These are phyloP conservation scores for Metarhizium humberi DNA, from an alignment of 2,329 filamentous ascomycete species.

Conservation along the genomic window DNA sequence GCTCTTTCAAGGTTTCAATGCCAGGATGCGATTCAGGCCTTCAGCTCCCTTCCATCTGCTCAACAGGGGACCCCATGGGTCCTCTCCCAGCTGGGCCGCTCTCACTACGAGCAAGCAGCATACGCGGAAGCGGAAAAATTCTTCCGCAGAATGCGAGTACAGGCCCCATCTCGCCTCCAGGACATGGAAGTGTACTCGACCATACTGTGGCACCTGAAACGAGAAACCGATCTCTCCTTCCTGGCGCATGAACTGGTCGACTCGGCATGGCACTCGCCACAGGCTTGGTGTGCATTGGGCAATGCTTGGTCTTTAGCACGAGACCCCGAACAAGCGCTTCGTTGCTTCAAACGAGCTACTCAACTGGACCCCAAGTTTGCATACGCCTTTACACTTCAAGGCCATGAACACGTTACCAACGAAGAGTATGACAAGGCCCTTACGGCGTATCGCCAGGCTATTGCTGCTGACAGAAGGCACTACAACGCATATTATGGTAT, in stretches of 20 bases:
- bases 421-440: conserved; percentile 97
- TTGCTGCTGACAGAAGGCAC: conserved; percentile 77
- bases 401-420: conserved; percentile 90
- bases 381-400: conserved; percentile 91
- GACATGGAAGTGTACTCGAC: conserved; percentile 99
- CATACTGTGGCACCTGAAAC: conserved; percentile 95
- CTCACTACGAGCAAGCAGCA: conserved; percentile 81
- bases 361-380: conserved; percentile 85
- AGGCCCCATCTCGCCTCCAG: conserved; percentile 74
- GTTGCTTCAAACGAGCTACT: conserved; percentile 89
- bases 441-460: conserved; percentile 74
- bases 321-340: conserved; percentile 89
- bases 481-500: conserved; percentile 99
- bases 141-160: conserved; percentile 68
- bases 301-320: conserved; percentile 90
- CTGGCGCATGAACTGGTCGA: conserved; percentile 86
- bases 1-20: conserved; percentile 72
- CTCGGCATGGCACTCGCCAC: conserved; percentile 76
- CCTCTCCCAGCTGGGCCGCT: conserved; percentile 79
- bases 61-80: conserved; percentile 94
- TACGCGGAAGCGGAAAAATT: conserved; percentile 82
- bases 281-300: conserved; percentile 92
- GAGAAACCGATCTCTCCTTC: conserved; percentile 84
- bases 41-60: conserved; percentile 57
- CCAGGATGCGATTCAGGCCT: conserved; percentile 64